Evolutionary conservation across 345 rosid genomes (phyloP), one percentile per base, ranked within the genome.

Genomic region (Salix koriyanagi): DNA sequence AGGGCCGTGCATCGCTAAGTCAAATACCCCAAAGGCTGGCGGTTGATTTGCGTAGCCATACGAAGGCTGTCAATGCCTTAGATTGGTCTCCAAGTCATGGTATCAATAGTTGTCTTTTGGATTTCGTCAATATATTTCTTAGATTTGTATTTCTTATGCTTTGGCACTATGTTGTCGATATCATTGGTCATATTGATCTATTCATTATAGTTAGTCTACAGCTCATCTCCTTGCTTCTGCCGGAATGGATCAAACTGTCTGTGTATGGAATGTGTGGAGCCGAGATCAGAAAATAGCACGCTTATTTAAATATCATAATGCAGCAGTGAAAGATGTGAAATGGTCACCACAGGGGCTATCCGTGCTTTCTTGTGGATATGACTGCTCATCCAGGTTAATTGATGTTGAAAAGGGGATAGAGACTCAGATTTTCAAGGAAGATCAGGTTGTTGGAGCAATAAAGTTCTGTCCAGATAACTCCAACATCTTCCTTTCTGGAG

Each of bases 191-290:
- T 79, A 80, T 84, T 87, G 81, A 86, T 80, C 76, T 84, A 85
- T 88, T 86, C 80, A 83, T 83, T 78, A 73, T 84, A 84, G 79
- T 80, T 85, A 60, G 86, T 88, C 46, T 88, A 81, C 94, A 90
- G 97, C 88, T 88, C 94, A 91, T 81, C 96, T 93, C 81, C 96
- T 93, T 84, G 96, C 96, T 80, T 93, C 97, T 77, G 92, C 92
- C 77, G 97, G 96, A 60, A 84, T 92, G 78, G 96, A 93, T 86
- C 90, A 86, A 64, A 77, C 87, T 64, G 83, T 84, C 78, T 85
- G 85, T 82, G 81, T 91, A 76, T 93, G 98, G 97, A 93, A 92
- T 67, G 92, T 87, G 56, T 91, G 96, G 99, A 91, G 89, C 84
- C 84, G 70, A 75, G 84, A 64, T 60, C 89, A 86, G 84, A 89